A percentile compares a stretch with the other conserved stretches of the same genome.
phyloP scores from a whole-genome alignment of 1,284 basidiomycete genomes.

The Ganoderma lucidum region DNA sequence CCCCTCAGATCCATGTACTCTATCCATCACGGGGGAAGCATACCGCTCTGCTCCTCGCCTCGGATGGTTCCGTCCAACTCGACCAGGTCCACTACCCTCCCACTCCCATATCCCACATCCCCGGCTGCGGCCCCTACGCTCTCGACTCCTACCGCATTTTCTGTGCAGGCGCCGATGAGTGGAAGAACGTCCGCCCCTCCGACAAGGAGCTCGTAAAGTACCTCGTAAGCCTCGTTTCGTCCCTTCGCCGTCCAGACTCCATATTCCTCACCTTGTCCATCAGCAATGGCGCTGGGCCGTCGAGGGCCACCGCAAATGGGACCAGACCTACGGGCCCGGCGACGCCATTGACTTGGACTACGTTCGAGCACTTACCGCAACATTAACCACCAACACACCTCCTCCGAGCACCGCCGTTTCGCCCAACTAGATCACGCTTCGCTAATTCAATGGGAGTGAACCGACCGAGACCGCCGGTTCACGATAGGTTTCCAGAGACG shows the following conservation, averaged over 20 bases:
- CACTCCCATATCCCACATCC: conserved; percentile 60
- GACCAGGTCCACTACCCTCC: conserved; percentile 44
- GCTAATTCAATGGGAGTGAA: not conserved
- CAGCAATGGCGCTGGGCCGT: conserved; percentile 73
- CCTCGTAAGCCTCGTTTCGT: conserved; percentile 50
- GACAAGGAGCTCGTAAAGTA: conserved; percentile 72
- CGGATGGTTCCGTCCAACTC: not conserved
- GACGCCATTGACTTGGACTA: conserved; percentile 37
- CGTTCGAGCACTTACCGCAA: conserved; percentile 16
- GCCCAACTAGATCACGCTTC: not conserved
- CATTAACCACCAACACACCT: conserved; percentile 8
- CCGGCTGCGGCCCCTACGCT: conserved; percentile 68
- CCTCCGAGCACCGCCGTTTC: not conserved
- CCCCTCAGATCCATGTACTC: conserved; percentile 41
- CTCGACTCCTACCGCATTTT: conserved; percentile 76
- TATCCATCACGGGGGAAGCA: conserved; percentile 27
- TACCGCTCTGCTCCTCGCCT: not conserved
- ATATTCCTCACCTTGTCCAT: conserved; percentile 1
- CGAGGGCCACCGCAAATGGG: conserved; percentile 57
- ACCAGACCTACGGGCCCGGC: conserved; percentile 49
- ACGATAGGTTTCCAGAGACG: not conserved
- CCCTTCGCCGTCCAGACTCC: not conserved
- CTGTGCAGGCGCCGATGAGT: conserved; percentile 54
- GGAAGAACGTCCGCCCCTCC: conserved; percentile 62
- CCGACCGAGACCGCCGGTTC: not conserved